Evolutionary conservation across 306 rosid species (phyloP).

Genomic region (Vigna nakashimae): DNA sequence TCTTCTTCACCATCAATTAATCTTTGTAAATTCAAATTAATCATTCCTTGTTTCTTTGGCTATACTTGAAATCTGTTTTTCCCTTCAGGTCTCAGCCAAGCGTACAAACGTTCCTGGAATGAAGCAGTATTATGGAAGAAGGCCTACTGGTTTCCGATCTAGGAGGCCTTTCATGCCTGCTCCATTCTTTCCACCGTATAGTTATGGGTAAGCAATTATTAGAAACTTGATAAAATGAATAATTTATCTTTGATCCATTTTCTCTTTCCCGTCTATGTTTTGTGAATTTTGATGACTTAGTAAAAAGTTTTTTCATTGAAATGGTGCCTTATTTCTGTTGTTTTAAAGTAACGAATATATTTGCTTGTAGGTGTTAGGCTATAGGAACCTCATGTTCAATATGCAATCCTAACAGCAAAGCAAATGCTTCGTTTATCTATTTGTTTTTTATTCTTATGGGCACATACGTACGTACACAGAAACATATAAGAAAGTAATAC

Average conservation of each 20-base stretch:
- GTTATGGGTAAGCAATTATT: constrained; percentile 75
- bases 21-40: constrained; percentile 27
- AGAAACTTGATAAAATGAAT: constrained; percentile 22
- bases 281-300: background rate
- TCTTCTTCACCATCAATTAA: constrained; percentile 35
- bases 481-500: no score
- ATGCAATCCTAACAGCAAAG: background rate
- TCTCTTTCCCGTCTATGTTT: constrained; percentile 20
- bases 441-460: background rate
- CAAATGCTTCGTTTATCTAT: background rate
- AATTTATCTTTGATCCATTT: background rate
- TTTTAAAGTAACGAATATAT: background rate
- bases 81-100: constrained; percentile 90
- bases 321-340: constrained; percentile 9
- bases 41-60: constrained; percentile 30
- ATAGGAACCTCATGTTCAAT: constrained; percentile 17
- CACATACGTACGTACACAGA: background rate
- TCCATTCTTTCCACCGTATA: constrained; percentile 80
- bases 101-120: constrained; percentile 93
- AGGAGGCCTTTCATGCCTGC: constrained; percentile 89
- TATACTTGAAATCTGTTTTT: constrained; percentile 41
- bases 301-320: background rate
- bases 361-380: constrained; percentile 22
- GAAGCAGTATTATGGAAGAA: constrained; percentile 91
- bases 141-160: constrained; percentile 70